Evolutionary conservation across 805 yeast genomes (phyloP), one percentile per base, ranked within the genome.

Genomic region (Candida alai): DNA sequence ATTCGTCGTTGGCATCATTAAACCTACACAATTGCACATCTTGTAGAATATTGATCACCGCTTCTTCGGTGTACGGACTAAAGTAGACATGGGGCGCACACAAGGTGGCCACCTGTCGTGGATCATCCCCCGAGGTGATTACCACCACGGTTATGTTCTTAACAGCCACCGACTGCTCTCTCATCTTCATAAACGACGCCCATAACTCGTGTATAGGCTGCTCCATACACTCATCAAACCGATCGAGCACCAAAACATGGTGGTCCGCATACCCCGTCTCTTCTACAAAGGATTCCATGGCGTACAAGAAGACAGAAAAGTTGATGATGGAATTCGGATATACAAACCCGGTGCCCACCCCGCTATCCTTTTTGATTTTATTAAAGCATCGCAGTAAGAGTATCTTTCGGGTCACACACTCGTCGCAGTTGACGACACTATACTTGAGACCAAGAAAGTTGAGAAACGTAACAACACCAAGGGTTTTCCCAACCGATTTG

Each of bases 401-500:
- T 7, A 63, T 49, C 36, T 62, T 62, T 24, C 54, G 52, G 5
- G 70, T 59, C 18, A 73, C 48, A 32, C 68, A 60, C 40, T 62
- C 72, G 33, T 72, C 76, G 45, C 78, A 73, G 9, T 61, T 52
- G 10, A 74, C 45, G 5, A 58, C 40, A 2, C 67, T 49, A 14
- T 48, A 45, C 4, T 48, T 46, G 4, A 65, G 46, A 2, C 46
- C 47, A 10, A 65, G 32, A 6, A 43, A 36, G 5, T 55, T 31
- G 11, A 72, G 46, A 38, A 56, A 69, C 12, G 45, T 36, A 2
- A 39, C 42, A 4, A 73, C 51, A 1, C 65, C 58, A 35, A 52
- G 54, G 2, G 76, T 53, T 43, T 74, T 74, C 0, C 80, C 80
- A 12, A 70, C 55, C 1, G 77, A 62, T 34, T 63, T 56, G 37